Evolutionary conservation across 1,284 basidiomycete genomes (phyloP), one percentile per base, ranked within the genome.

Genomic region (Ganoderma lucidum): DNA sequence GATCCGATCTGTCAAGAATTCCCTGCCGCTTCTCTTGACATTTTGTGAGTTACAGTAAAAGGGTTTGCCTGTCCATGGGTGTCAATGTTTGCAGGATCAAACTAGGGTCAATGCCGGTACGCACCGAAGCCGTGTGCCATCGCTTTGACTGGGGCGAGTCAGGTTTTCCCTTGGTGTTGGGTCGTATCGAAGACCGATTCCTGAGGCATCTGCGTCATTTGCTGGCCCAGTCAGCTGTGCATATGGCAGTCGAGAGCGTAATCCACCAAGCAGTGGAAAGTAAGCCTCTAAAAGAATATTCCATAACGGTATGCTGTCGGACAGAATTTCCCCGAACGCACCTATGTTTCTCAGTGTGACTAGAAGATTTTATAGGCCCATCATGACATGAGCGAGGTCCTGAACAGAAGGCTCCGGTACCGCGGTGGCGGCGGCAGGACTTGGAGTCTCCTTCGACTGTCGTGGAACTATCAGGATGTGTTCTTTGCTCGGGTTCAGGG

Each of bases 301-400:
- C 1, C 17, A 58, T 35, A 8, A 60, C 19, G 5, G 12, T n/a
- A 15, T 4, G 30, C 17, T 6, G 30, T 56, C 19, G 35, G 10
- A 44, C 10, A 23, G 14, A 32, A 6, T 15, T 59, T 9, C 23
- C 12, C 30, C 41, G 12, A 3, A 28, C 23, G 9, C n/a, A 61
- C 59, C 39, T 42, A 12, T 3, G 23, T 8, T 8, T n/a, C 12
- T 3, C 9, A 6, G 35, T n/a, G 19, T 37, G 10, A n/a, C 1
- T 4, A 1, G n/a, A 39, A 30, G 23, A 6, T 17, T 10, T 42
- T 14, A 67, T 2, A 70, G 56, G 10, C 39, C 55, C 42, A 42
- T 66, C 62, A 71, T 68, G 48, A 71, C 62, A 51, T 65, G 56
- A 3, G 70, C 64, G 8, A 71, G 66, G n/a, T 68, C 67, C 37